Base-by-base conservation (phyloP, 179 eudicot genomes). In the Pouteria campechiana region DNA sequence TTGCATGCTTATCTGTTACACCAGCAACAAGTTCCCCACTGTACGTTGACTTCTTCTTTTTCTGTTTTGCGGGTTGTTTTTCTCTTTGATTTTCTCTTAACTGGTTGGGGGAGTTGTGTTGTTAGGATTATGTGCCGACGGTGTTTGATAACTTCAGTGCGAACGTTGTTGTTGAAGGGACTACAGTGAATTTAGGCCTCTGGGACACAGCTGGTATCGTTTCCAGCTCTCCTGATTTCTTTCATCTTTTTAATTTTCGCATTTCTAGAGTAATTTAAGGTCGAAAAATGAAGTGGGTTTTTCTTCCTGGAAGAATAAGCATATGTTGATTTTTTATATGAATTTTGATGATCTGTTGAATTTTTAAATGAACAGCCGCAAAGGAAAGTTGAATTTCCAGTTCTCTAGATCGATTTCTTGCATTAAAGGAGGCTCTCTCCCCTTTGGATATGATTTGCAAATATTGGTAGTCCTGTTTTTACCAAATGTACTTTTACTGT, bases 81-180 rank as follows among this genome's bases (percentile, higher is more conserved):
- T 28, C 46, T 17, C n/a, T n/a, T n/a, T 2, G 14, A 17, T 42
- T 13, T 3, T 25, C 11, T 43, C 15, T 25, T 27, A 20, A 7
- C 5, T 54, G 29, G 2, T 15, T 9, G 15, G 33, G 45, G 31
- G 39, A 15, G 29, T 15, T 17, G 9, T 41, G 40, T 27, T 39
- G 42, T 23, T 77, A 88, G 97, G 97, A 88, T 53, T 88, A 88
- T 36, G 62, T 88, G 38, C 97, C 97, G 27, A 88, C 97, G 30
- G 97, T 88, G 33, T 88, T 88, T 69, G 97, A 88, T 52, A 88
- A 88, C 63, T 88, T 88, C 80, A 88, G 97, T 73, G 97, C 97
- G 61, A 88, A 88, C 73, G 97, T 88, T 56, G 72, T 81, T 18
- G 97, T 78, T 50, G 97, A 88, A 75, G 65, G 85, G 64, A 80